These are phyloP conservation scores for Diplodia seriata DNA, from an alignment of 2,329 filamentous ascomycete genomes.

Conservation along the genomic window DNA sequence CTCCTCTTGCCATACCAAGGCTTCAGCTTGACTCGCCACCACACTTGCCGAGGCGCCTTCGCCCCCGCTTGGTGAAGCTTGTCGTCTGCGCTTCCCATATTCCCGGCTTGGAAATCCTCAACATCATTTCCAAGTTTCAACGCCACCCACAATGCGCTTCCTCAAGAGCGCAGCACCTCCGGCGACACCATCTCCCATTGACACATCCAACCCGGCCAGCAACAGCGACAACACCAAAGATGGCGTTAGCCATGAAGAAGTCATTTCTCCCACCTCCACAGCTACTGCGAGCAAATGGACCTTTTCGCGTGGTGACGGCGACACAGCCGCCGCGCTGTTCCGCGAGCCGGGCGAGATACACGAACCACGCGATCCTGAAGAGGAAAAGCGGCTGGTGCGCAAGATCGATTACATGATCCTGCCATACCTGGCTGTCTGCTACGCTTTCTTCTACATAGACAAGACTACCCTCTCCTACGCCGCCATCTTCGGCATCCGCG, in stretches of 20 bases:
- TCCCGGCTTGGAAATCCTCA: not conserved
- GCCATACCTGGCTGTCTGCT: constrained; percentile 62
- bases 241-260: constrained; percentile 6
- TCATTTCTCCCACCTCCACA: not conserved
- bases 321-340: constrained; percentile 61
- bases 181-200: not conserved
- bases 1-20: not conserved
- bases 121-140: too few relatives aligned
- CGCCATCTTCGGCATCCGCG: constrained; percentile 68
- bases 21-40: not conserved
- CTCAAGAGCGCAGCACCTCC: not conserved
- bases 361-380: constrained; percentile 54
- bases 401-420: constrained; percentile 67
- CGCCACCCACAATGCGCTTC: constrained; percentile 4
- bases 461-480: constrained; percentile 64
- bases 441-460: constrained; percentile 53
- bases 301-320: constrained; percentile 49
- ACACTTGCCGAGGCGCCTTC: constrained; percentile 15
- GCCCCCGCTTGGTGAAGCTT: constrained; percentile 23
- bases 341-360: constrained; percentile 54
- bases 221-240: constrained; percentile 14
- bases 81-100: not conserved
- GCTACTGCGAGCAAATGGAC: constrained; percentile 35
- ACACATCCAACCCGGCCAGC: not conserved
- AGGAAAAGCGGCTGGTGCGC: constrained; percentile 57